Evolutionary conservation across 2,329 filamentous ascomycete species (phyloP).

Genomic region (Xylariaceae sp.): DNA sequence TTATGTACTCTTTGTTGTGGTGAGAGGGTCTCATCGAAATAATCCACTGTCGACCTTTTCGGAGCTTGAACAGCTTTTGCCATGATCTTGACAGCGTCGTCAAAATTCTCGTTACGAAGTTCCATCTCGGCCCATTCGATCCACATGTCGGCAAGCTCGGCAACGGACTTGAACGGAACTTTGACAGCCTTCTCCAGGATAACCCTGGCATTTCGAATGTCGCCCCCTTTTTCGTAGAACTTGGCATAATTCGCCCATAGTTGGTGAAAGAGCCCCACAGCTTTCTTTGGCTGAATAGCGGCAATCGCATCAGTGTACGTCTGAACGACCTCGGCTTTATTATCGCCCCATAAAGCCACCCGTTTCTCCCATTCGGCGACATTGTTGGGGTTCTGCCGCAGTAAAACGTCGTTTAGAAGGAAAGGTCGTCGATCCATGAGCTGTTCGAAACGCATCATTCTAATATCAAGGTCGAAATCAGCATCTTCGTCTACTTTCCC

Average conservation of each 20-base stretch:
- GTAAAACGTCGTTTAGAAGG: slow-evolving; percentile 88
- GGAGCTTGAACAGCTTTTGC: slow-evolving; percentile 95
- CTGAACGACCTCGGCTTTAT: slow-evolving; percentile 83
- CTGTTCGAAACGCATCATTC: slow-evolving; percentile 97
- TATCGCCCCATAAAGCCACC: slow-evolving; percentile 91
- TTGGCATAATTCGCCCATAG: slow-evolving; percentile 97
- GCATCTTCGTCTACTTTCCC: slow-evolving; percentile 74
- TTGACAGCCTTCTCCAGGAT: slow-evolving; percentile 99
- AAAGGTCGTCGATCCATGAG: slow-evolving; percentile 96
- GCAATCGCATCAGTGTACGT: slow-evolving; percentile 94
- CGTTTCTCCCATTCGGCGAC: slow-evolving; percentile 97
- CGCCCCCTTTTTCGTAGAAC: slow-evolving; percentile 86
- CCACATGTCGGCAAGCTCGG: slow-evolving; percentile 96
- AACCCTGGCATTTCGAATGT: slow-evolving; percentile 77
- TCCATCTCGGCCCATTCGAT: slow-evolving; percentile 99
- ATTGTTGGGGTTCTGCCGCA: slow-evolving; percentile 94
- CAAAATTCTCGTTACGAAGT: slow-evolving; percentile 90
- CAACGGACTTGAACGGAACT: slow-evolving; percentile 96
- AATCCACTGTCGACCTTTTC: slow-evolving; percentile 96
- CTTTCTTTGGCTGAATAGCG: slow-evolving; percentile 90
- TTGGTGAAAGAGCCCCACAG: slow-evolving; percentile 86
- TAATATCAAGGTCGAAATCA: slow-evolving; percentile 90
- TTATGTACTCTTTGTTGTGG: slow-evolving; percentile 97
- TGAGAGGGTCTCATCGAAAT: slow-evolving; percentile 90
- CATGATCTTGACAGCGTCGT: slow-evolving; percentile 92